These are phyloP conservation scores for Cyclotella atomus DNA, from an alignment of 108 stramenopile genomes.

Conservation along the genomic window DNA sequence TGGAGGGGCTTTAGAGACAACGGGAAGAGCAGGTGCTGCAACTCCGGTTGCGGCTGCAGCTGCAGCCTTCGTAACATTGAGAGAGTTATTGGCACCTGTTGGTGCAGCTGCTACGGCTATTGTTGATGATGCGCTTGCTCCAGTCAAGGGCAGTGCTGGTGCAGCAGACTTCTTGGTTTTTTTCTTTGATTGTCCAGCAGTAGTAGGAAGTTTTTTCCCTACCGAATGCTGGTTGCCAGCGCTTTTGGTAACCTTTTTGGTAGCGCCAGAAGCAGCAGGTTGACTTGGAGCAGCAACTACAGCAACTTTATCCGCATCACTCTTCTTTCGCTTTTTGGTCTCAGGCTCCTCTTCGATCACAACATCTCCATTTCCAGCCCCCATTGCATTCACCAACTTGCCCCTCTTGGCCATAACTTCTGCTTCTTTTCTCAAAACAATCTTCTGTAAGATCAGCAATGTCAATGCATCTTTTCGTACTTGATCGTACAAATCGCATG, in stretches of 20 bases:
- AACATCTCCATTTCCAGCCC: constrained; percentile 31
- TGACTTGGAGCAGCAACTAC: too few relatives aligned
- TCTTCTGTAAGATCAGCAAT: constrained; percentile 79
- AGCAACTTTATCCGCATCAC: too few relatives aligned
- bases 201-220: neutral
- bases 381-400: constrained; percentile 54
- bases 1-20: too few relatives aligned
- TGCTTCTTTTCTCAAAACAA: constrained; percentile 77
- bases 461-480: constrained; percentile 84
- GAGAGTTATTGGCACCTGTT: too few relatives aligned
- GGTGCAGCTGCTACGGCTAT: too few relatives aligned
- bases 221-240: neutral
- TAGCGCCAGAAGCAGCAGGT: too few relatives aligned
- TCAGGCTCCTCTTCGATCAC: constrained; percentile 17
- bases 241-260: neutral
- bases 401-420: constrained; percentile 60
- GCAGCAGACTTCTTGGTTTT: neutral
- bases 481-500: constrained; percentile 87
- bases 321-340: constrained; percentile 2
- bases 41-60: too few relatives aligned
- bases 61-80: too few relatives aligned
- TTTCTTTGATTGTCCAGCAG: constrained; percentile 13
- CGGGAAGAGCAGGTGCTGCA: too few relatives aligned
- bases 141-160: neutral
- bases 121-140: neutral